These are phyloP conservation scores for Aureobasidium sp. DNA, from an alignment of 2,329 filamentous ascomycete genomes.

Conservation along the genomic window DNA sequence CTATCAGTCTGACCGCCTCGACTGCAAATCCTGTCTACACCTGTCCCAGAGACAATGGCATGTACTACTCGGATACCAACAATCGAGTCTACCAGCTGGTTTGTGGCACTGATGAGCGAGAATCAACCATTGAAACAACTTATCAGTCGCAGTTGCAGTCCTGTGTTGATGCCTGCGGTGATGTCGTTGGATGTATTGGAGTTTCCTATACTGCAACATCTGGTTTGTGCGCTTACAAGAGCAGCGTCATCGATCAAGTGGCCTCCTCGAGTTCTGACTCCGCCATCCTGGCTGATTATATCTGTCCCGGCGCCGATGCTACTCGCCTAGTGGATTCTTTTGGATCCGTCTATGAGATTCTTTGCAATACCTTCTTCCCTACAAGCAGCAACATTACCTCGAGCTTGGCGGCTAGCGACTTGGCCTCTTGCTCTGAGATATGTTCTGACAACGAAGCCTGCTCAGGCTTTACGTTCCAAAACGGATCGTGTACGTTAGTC, in stretches of 20 bases:
- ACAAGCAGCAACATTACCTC: conserved; percentile 11
- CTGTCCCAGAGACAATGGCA: conserved; percentile 23
- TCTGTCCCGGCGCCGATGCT: conserved; percentile 22
- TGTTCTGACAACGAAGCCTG: neutral
- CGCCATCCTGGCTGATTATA: conserved; percentile 16
- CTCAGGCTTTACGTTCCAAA: conserved; percentile 1
- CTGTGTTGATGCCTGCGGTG: conserved; percentile 22
- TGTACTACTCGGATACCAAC: conserved; percentile 21
- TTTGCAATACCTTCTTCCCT: conserved; percentile 24
- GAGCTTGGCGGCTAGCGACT: neutral
- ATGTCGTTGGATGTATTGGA: conserved; percentile 19
- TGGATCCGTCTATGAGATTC: conserved; percentile 24
- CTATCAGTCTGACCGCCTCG: conserved; percentile 16
- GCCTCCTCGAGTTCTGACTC: conserved; percentile 16
- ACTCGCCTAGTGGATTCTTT: conserved; percentile 21
- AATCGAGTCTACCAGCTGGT: conserved; percentile 22
- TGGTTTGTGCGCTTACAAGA: conserved; percentile 21
- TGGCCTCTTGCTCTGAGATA: neutral
- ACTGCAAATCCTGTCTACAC: conserved; percentile 17
- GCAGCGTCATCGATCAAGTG: neutral
- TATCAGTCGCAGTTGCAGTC: conserved; percentile 19
- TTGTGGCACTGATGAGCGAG: conserved; percentile 20
- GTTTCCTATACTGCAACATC: conserved; percentile 18
- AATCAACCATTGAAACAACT: conserved; percentile 16
- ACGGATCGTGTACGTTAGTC: neutral